Evolutionary conservation across 805 yeast genomes (phyloP), one percentile per base, ranked within the genome.

Genomic region (Yarrowia sp.): DNA sequence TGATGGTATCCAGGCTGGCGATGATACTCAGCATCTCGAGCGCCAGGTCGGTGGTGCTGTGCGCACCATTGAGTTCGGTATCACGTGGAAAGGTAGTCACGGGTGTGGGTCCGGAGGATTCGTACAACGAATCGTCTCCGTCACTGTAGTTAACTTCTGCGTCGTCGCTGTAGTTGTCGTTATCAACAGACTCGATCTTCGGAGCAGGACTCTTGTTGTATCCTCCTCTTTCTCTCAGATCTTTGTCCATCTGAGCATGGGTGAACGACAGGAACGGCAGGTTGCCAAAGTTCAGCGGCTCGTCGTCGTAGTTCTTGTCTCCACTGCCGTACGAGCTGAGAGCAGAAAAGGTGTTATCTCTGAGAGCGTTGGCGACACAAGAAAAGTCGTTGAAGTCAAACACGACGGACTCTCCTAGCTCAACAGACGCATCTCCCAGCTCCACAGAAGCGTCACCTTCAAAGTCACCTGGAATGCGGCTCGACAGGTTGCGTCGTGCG

Each of bases 1-100:
- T 55, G 31, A 55, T 41, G 47, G 47, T 41, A 41, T 55, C 61
- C 38, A 55, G 31, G 8, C 61, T 41, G 8, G 61, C 61, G 2
- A 55, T 55, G 31, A 55, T 55, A 31, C 47, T 41, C 22, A 55
- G 47, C 61, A 55, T 55, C 31, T 55, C 61, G 14, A 55, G 31
- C 8, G 47, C 61, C 36, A 31, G 31, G 13, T 55, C 61, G 2
- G 61, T 55, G 31, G 39, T 55, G 8, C 13, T 55, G 38, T 17
- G 36, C 13, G 13, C 47, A 5, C 61, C 61, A 15, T 5, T 10
- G 8, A n/a, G 44, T n/a, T 38, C 44, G 44, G 44, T 53, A 41
- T 55, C 61, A n/a, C 61, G 8, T 9, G 61, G 61, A n/a, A 55
- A 31, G 9, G 61, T 55, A 4, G 61, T 55, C 14, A 55, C 42